Conservation (phyloP, 148 eudicot genomes). For the Rheum nobile region DNA sequence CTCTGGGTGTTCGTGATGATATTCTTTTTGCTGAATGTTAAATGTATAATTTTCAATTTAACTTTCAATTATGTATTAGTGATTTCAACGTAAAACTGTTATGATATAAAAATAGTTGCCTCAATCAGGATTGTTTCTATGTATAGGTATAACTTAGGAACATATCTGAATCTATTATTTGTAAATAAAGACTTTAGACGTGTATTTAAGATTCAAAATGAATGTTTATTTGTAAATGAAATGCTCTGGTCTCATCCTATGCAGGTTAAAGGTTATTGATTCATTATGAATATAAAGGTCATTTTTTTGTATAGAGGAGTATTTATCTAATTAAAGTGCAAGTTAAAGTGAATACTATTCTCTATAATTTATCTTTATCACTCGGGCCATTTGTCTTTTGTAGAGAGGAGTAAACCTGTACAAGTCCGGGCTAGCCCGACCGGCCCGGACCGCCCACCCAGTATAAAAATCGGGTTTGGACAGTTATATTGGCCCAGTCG, state of each 20-base stretch:
- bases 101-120: too few species aligned
- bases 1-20: constrained; percentile 79
- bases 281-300: too few species aligned
- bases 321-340: too few species aligned
- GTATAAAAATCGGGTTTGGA: too few species aligned
- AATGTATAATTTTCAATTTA: constrained; percentile 35
- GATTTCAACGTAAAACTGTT: not conserved
- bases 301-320: too few species aligned
- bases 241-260: constrained; percentile 7
- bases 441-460: too few species aligned
- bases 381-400: too few species aligned
- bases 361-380: too few species aligned
- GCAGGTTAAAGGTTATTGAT: constrained; percentile 95
- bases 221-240: not conserved
- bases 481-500: too few species aligned
- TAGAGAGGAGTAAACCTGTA: too few species aligned
- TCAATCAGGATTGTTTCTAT: not conserved
- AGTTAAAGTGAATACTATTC: too few species aligned
- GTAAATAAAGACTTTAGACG: not conserved
- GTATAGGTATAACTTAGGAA: not conserved
- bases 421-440: too few species aligned
- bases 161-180: not conserved
- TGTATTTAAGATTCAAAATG: not conserved
- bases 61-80: not conserved
- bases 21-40: constrained; percentile 76